Evolutionary conservation across 2,329 filamentous ascomycete species (phyloP).

Genomic region (Beauveria australis): DNA sequence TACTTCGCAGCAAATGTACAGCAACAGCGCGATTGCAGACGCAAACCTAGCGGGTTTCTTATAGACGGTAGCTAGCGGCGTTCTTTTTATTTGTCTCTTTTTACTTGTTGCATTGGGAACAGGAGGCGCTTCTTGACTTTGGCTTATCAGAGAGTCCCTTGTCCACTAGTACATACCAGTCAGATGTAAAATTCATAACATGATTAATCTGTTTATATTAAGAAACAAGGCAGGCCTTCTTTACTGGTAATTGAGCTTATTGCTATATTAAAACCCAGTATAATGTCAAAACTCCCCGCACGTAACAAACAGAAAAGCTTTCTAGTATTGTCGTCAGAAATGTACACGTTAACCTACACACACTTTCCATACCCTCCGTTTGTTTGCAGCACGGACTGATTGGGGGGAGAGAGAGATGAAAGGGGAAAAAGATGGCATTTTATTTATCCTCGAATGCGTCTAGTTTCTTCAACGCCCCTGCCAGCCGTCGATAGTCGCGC

Average conservation of each 20-base stretch:
- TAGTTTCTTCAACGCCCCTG: conserved; percentile 53
- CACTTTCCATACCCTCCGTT: not conserved
- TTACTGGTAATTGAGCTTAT: not conserved
- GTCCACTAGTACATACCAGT: not conserved
- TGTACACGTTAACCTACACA: too few relatives aligned
- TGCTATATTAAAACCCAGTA: too few relatives aligned
- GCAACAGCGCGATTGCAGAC: not conserved
- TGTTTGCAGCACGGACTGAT: not conserved
- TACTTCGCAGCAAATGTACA: not conserved
- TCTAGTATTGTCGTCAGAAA: too few relatives aligned
- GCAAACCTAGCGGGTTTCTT: not conserved
- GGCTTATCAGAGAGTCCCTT: not conserved
- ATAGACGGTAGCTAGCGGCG: not conserved
- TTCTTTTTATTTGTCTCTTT: not conserved
- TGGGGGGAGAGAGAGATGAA: not conserved
- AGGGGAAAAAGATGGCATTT: not conserved
- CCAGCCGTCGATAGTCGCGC: conserved; percentile 66
- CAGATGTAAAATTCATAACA: not conserved
- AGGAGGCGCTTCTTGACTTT: not conserved
- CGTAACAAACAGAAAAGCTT: not conserved
- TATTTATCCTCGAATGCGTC: conserved; percentile 47
- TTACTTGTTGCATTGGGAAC: not conserved
- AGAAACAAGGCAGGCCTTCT: not conserved
- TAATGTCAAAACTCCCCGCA: not conserved
- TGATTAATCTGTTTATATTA: not conserved